Percentiles rank a stretch among this genome's conserved stretches.
Evolutionary conservation across 78 protist species (phyloP).

Genomic region (Anaeramoeba ignava): DNA sequence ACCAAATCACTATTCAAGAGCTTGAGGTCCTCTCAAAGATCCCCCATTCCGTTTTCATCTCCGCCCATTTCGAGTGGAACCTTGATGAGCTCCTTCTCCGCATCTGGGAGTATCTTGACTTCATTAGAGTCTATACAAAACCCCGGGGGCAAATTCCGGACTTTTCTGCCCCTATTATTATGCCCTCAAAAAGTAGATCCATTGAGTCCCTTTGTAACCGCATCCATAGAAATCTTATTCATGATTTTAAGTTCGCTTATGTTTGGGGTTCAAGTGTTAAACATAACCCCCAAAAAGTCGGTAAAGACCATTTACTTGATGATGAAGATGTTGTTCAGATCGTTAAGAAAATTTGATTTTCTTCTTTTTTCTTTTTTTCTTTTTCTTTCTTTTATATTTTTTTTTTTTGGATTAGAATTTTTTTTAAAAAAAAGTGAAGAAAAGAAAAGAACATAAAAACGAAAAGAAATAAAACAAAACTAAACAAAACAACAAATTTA

Average conservation of each 20-base stretch:
- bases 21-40: conserved; percentile 34
- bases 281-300: conserved; percentile 79
- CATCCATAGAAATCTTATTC: conserved; percentile 72
- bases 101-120: conserved; percentile 81
- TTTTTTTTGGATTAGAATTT: too few relatives aligned
- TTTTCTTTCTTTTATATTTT: not conserved
- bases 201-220: conserved; percentile 73
- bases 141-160: conserved; percentile 95
- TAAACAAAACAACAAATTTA: too few relatives aligned
- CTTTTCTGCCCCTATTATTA: conserved; percentile 87
- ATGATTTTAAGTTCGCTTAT: conserved; percentile 79
- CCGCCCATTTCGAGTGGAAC: conserved; percentile 12
- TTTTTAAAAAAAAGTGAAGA: too few relatives aligned
- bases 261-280: conserved; percentile 97
- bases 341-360: conserved; percentile 59
- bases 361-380: not conserved
- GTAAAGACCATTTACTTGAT: conserved; percentile 73
- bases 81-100: conserved; percentile 3
- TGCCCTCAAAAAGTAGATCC: conserved; percentile 38
- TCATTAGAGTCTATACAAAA: conserved; percentile 94
- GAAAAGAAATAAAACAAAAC: too few relatives aligned
- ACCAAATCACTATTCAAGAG: conserved; percentile 21
- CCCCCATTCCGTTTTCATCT: conserved; percentile 35
- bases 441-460: too few relatives aligned
- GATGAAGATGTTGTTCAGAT: conserved; percentile 98